Percentiles rank a stretch among this genome's conserved stretches.
phyloP scores from a whole-genome alignment of 2,329 filamentous ascomycete genomes.

The Alternaria postmessia region DNA sequence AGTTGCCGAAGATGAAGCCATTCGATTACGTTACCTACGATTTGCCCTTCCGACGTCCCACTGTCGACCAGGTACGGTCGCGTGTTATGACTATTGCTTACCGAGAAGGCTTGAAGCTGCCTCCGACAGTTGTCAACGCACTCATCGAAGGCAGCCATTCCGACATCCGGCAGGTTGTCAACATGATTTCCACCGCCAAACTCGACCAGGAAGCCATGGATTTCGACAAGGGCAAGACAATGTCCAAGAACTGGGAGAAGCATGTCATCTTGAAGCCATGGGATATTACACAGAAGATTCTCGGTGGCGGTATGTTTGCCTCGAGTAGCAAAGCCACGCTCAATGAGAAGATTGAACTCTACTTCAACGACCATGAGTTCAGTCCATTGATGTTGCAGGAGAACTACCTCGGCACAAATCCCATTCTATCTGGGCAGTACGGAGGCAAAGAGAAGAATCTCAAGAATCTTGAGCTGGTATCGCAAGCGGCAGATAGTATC shows the following conservation, averaged over 20 bases:
- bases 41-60: constrained; percentile 86
- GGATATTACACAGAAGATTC: constrained; percentile 95
- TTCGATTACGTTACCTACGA: constrained; percentile 89
- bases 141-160: constrained; percentile 95
- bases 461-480: constrained; percentile 84
- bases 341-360: constrained; percentile 98
- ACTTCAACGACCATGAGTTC: constrained; percentile 99
- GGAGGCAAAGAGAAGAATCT: constrained; percentile 74
- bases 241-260: constrained; percentile 99
- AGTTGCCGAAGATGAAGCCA: constrained; percentile 95
- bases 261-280: constrained; percentile 95
- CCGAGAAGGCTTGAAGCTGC: constrained; percentile 87
- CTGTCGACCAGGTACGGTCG: constrained; percentile 87
- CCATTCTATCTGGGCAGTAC: constrained; percentile 69
- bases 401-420: constrained; percentile 89
- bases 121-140: constrained; percentile 83
- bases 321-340: constrained; percentile 83
- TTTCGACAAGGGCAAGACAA: constrained; percentile 85
- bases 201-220: constrained; percentile 82
- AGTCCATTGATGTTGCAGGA: constrained; percentile 98
- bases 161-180: constrained; percentile 97
- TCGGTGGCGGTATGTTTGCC: constrained; percentile 86
- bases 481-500: constrained; percentile 92
- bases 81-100: constrained; percentile 95
- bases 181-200: constrained; percentile 96